phyloP scores from a whole-genome alignment of 2,329 filamentous ascomycete genomes.

The Talaromyces islandicus region DNA sequence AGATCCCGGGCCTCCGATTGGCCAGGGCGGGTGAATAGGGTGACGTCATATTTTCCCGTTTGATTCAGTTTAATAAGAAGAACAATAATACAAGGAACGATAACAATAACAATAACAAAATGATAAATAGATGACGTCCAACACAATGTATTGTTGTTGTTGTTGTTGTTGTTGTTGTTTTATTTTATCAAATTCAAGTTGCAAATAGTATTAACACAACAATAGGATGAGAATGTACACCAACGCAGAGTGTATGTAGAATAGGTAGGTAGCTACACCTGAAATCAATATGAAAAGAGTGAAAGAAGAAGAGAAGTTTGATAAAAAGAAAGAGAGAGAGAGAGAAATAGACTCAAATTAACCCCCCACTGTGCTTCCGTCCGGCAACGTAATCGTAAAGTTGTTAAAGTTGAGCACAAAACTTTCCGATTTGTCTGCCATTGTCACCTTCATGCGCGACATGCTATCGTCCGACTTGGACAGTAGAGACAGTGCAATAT shows the following conservation, averaged over 20 bases:
- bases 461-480: conserved; percentile 17
- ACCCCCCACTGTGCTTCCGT: conserved; percentile 24
- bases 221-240: neutral
- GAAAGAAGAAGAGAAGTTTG: neutral
- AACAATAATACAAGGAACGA: neutral
- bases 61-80: neutral
- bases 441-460: conserved; percentile 17
- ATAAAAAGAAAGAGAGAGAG: neutral
- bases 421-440: conserved; percentile 17
- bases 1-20: conserved; percentile 11
- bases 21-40: neutral
- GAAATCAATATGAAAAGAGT: neutral
- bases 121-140: neutral
- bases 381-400: conserved; percentile 26
- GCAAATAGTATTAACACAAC: neutral
- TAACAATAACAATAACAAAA: neutral
- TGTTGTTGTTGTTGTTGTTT: too few species aligned
- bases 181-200: too few species aligned
- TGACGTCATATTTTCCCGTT: neutral
- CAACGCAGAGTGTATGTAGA: neutral
- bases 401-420: conserved; percentile 31
- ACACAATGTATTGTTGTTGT: too few species aligned
- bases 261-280: neutral
- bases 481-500: conserved; percentile 27
- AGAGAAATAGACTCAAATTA: neutral